Conservation (phyloP, 257 asterid genomes). For the Solanum gracilifrons region DNA sequence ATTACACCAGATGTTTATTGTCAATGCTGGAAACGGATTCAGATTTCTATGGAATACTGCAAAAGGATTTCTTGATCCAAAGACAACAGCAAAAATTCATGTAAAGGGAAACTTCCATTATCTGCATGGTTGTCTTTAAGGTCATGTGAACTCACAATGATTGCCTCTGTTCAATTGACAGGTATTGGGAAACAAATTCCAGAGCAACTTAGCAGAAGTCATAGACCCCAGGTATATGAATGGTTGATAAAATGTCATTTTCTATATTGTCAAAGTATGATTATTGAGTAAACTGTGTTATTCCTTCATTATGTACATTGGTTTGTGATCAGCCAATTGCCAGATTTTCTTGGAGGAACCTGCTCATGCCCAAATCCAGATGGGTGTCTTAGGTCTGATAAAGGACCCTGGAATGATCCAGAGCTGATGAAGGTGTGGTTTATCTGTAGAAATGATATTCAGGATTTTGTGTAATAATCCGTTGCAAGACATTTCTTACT, state of each 20-base stretch:
- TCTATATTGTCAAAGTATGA: not conserved
- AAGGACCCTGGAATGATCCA: constrained; percentile 92
- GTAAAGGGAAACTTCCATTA: constrained; percentile 22
- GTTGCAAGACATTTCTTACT: not conserved
- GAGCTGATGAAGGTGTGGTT: constrained; percentile 65
- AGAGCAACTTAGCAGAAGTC: constrained; percentile 61
- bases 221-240: constrained; percentile 60
- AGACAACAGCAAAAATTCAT: constrained; percentile 78
- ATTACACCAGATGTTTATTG: constrained; percentile 84
- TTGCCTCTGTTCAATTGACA: constrained; percentile 19
- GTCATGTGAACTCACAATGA: not conserved
- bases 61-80: constrained; percentile 89
- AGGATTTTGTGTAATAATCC: not conserved
- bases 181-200: constrained; percentile 85
- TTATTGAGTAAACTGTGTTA: not conserved
- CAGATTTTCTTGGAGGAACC: constrained; percentile 93
- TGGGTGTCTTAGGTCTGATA: constrained; percentile 85
- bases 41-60: constrained; percentile 69
- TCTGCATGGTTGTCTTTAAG: not conserved
- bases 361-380: constrained; percentile 77
- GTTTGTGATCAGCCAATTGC: constrained; percentile 65
- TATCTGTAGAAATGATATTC: not conserved
- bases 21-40: constrained; percentile 92
- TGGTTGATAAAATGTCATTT: constrained; percentile 3
- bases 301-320: not conserved